Percentiles rank a stretch among this genome's conserved stretches.
Conservation (phyloP, 495 filamentous ascomycete species). For the Hyaloscypha hepaticicola region DNA sequence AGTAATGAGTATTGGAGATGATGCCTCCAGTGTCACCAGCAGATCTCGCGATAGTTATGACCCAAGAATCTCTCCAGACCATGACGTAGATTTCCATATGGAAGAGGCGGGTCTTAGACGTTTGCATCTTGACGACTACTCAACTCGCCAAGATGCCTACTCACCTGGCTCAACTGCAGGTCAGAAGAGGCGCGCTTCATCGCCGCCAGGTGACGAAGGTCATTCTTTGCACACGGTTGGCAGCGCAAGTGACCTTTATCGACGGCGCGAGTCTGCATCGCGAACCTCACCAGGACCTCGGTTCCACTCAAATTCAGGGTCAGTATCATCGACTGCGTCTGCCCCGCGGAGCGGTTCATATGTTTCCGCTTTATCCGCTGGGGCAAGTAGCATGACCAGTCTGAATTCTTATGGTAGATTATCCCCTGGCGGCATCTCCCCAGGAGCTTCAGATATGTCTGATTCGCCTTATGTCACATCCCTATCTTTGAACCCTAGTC, state of each 20-base stretch:
- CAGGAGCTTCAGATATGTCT: constrained; percentile 46
- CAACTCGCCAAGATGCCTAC: constrained; percentile 43
- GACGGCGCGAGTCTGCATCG: constrained; percentile 62
- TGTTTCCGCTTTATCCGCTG: constrained; percentile 65
- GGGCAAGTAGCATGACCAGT: constrained; percentile 66
- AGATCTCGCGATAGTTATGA: constrained; percentile 51
- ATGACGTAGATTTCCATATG: constrained; percentile 64
- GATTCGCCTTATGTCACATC: constrained; percentile 60
- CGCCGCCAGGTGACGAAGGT: constrained; percentile 71
- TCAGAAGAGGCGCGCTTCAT: constrained; percentile 79
- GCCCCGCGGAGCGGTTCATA: constrained; percentile 72
- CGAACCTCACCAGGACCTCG: constrained; percentile 58
- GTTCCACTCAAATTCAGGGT: constrained; percentile 61
- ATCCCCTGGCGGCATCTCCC: constrained; percentile 61
- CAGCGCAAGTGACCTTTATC: constrained; percentile 63
- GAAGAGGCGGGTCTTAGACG: constrained; percentile 63
- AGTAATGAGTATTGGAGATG: constrained; percentile 29
- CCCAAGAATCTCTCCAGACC: constrained; percentile 47
- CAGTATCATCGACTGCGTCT: constrained; percentile 73
- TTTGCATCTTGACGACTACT: constrained; percentile 59
- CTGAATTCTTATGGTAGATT: constrained; percentile 67
- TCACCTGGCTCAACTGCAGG: constrained; percentile 48
- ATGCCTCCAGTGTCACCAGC: constrained; percentile 33
- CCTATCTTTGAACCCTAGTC: constrained; percentile 60
- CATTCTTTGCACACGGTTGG: constrained; percentile 52